phyloP scores from a whole-genome alignment of 306 rosid species.

The Castanea sativa region DNA sequence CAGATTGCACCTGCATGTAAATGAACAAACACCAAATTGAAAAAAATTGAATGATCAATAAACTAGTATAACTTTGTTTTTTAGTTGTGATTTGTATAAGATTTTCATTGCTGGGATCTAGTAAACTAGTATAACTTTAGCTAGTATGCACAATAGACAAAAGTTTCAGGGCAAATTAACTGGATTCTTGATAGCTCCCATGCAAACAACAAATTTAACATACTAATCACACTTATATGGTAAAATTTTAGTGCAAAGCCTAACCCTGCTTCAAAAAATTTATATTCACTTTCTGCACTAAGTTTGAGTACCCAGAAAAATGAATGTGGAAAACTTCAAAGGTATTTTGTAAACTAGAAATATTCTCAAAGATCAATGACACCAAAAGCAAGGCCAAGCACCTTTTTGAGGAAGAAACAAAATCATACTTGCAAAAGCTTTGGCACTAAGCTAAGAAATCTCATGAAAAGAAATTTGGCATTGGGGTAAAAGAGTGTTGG shows the following conservation, averaged over 20 bases:
- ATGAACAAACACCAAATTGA: slow-evolving; percentile 17
- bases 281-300: not conserved
- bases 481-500: not conserved
- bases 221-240: not conserved
- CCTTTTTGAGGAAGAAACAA: not conserved
- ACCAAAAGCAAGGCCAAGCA: not conserved
- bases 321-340: not conserved
- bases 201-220: not conserved
- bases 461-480: not conserved
- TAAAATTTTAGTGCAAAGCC: not conserved
- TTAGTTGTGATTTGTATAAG: too few species aligned
- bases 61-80: slow-evolving; percentile 6
- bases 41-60: not conserved
- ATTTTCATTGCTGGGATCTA: not conserved
- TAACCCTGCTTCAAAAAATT: not conserved
- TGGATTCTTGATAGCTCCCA: not conserved
- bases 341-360: not conserved
- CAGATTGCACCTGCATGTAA: slow-evolving; percentile 70
- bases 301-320: not conserved
- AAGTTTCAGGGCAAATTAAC: not conserved
- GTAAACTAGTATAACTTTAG: slow-evolving; percentile 10
- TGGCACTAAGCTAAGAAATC: not conserved
- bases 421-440: not conserved
- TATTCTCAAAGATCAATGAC: not conserved
- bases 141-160: not conserved